Percentiles rank a stretch among this genome's conserved stretches.
Evolutionary conservation across 805 yeast genomes (phyloP).

Genomic region (Wickerhamiella cacticola): DNA sequence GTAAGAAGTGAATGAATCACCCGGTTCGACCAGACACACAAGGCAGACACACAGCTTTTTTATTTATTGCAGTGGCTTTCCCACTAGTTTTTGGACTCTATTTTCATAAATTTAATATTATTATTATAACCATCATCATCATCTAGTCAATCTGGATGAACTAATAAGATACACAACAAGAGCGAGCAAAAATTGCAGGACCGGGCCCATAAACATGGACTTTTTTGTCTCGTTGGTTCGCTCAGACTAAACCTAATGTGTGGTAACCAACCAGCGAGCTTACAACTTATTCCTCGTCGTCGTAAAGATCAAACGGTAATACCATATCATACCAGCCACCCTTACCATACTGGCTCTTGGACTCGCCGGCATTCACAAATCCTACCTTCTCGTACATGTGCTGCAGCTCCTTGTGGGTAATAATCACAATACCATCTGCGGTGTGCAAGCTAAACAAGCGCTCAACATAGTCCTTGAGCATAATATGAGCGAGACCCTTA

Average conservation of each 20-base stretch:
- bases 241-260: neutral
- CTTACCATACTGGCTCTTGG: conserved; percentile 47
- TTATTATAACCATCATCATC: conserved; percentile 43
- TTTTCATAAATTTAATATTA: neutral
- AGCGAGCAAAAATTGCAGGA: neutral
- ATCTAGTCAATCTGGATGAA: too few relatives aligned
- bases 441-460: conserved; percentile 77
- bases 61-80: too few relatives aligned
- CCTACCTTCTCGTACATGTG: conserved; percentile 78
- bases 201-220: neutral
- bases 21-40: neutral
- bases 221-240: neutral
- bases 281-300: conserved; percentile 14
- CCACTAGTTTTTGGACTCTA: too few relatives aligned
- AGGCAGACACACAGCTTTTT: too few relatives aligned
- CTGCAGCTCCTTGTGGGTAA: conserved; percentile 56
- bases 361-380: conserved; percentile 56
- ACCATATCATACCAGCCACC: conserved; percentile 38
- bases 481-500: conserved; percentile 66
- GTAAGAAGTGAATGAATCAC: neutral
- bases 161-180: neutral
- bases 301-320: conserved; percentile 22
- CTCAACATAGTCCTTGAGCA: conserved; percentile 82
- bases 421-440: conserved; percentile 62
- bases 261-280: neutral